A percentile compares a stretch with the other conserved stretches of the same genome.
phyloP scores from a whole-genome alignment of 441 rosid species.

The Erodium chrysanthum region DNA sequence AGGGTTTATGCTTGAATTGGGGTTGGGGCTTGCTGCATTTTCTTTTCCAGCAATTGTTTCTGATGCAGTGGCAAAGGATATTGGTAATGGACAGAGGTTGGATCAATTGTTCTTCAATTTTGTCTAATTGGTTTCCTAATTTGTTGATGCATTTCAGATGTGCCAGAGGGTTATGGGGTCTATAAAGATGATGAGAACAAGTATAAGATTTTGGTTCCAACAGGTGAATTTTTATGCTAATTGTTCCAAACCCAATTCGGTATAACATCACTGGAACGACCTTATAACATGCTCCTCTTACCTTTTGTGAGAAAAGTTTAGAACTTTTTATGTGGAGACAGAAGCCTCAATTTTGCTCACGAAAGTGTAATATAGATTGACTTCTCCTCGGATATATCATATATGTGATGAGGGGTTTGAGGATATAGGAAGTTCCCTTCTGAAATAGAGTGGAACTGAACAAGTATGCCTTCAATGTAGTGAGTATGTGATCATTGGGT shows the following conservation, averaged over 20 bases:
- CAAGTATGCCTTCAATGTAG: background rate
- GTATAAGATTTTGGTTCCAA: slow-evolving; percentile 74
- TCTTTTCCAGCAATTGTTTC: slow-evolving; percentile 36
- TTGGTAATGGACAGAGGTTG: background rate
- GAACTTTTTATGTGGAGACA: background rate
- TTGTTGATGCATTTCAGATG: slow-evolving; percentile 21
- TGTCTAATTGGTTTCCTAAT: background rate
- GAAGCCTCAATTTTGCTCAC: background rate
- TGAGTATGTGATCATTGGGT: background rate
- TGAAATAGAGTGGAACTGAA: background rate
- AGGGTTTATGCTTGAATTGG: slow-evolving; percentile 37
- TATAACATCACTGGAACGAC: background rate
- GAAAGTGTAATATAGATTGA: background rate
- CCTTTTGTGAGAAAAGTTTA: background rate
- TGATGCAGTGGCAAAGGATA: slow-evolving; percentile 35
- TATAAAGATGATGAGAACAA: slow-evolving; percentile 76
- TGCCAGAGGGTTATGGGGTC: slow-evolving; percentile 32
- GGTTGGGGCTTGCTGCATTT: slow-evolving; percentile 28
- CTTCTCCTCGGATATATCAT: background rate
- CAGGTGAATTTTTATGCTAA: slow-evolving; percentile 31
- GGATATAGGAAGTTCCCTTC: background rate
- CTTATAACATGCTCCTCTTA: background rate
- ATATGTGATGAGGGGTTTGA: background rate
- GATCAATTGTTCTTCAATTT: background rate
- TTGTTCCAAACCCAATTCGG: background rate